phyloP scores from a whole-genome alignment of 345 rosid species.

The Kernera saxatilis region DNA sequence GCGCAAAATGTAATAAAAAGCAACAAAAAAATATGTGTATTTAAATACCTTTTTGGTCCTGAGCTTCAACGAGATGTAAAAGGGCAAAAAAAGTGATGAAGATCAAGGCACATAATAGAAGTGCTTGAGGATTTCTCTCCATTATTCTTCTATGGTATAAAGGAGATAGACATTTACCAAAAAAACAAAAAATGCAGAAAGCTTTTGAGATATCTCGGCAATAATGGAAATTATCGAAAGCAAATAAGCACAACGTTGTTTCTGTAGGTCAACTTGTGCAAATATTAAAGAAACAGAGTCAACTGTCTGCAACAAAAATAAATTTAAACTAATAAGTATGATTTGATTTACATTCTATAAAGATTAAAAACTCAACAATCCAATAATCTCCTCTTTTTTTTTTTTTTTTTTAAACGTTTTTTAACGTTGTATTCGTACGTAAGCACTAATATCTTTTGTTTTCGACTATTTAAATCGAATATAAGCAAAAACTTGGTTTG shows the following conservation, averaged over 20 bases:
- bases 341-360: conserved; percentile 4
- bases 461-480: background rate
- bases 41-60: conserved; percentile 14
- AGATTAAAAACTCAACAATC: background rate
- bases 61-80: conserved; percentile 16
- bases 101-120: conserved; percentile 12
- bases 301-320: background rate
- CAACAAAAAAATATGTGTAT: background rate
- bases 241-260: background rate
- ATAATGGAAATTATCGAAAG: background rate
- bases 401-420: no score
- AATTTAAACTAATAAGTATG: background rate
- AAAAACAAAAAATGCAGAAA: background rate
- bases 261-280: background rate
- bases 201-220: background rate
- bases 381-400: no score
- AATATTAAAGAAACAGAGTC: background rate
- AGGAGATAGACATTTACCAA: background rate
- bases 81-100: background rate
- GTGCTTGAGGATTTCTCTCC: conserved; percentile 14
- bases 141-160: conserved; percentile 12
- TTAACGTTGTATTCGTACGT: background rate
- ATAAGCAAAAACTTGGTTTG: background rate
- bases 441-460: background rate
- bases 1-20: background rate